Conservation (phyloP, 2,329 filamentous ascomycete genomes). For the Cladosporium sp. region DNA sequence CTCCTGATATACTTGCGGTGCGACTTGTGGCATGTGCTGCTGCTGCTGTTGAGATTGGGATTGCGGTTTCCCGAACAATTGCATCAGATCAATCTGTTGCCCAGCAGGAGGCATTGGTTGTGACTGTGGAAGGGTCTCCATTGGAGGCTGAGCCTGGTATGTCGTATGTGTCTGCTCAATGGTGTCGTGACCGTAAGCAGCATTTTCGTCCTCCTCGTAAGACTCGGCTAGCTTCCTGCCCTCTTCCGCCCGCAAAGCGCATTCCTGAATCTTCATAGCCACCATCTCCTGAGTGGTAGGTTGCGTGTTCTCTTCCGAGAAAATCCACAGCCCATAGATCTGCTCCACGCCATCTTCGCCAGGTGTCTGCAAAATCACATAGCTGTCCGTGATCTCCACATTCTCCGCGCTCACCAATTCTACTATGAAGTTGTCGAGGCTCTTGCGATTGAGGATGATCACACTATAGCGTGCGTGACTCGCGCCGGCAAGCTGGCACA, state of each 20-base stretch:
- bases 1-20: slow-evolving; percentile 8
- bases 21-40: slow-evolving; percentile 8
- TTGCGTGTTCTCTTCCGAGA: slow-evolving; percentile 54
- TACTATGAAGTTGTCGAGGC: slow-evolving; percentile 44
- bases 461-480: slow-evolving; percentile 38
- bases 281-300: slow-evolving; percentile 42
- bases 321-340: slow-evolving; percentile 62
- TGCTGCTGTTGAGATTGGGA: neutral
- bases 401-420: slow-evolving; percentile 41
- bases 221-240: slow-evolving; percentile 43
- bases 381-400: slow-evolving; percentile 51
- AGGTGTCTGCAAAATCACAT: slow-evolving; percentile 54
- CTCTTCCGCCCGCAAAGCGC: slow-evolving; percentile 38
- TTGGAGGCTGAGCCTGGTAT: neutral
- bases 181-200: slow-evolving; percentile 27
- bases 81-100: slow-evolving; percentile 23
- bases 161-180: slow-evolving; percentile 22
- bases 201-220: slow-evolving; percentile 35
- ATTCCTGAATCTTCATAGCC: slow-evolving; percentile 52
- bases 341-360: slow-evolving; percentile 30
- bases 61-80: slow-evolving; percentile 21
- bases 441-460: slow-evolving; percentile 46
- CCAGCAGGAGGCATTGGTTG: slow-evolving; percentile 6
- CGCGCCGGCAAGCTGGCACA: slow-evolving; percentile 58
- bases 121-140: slow-evolving; percentile 14